Percentiles rank a stretch among this genome's conserved stretches.
Evolutionary conservation across 495 filamentous ascomycete genomes (phyloP).

Genomic region (Tetracladium setigerum): DNA sequence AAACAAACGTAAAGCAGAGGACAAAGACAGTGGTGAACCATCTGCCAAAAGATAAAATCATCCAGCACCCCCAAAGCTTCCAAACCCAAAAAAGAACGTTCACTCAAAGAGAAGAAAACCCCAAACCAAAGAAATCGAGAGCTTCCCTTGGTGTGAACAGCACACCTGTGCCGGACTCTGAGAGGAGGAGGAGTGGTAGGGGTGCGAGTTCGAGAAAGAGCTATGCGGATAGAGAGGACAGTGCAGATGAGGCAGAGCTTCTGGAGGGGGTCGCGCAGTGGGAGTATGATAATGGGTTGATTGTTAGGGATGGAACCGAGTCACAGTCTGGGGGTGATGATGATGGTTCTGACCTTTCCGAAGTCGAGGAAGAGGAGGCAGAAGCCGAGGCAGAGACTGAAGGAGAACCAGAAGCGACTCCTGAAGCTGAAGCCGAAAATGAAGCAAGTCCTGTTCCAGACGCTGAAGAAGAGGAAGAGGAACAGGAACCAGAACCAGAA

Average conservation of each 20-base stretch:
- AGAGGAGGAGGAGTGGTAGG: slow-evolving; percentile 46
- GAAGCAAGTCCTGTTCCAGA: slow-evolving; percentile 6
- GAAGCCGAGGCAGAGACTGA: slow-evolving; percentile 16
- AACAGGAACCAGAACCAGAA: slow-evolving; percentile 11
- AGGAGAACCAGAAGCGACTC: slow-evolving; percentile 11
- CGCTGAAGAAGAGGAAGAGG: slow-evolving; percentile 18
- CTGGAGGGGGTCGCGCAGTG: slow-evolving; percentile 42
- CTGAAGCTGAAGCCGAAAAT: slow-evolving; percentile 9
- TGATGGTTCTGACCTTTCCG: slow-evolving; percentile 5
- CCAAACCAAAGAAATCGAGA: slow-evolving; percentile 29
- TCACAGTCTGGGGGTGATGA: slow-evolving; percentile 15
- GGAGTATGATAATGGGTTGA: slow-evolving; percentile 27
- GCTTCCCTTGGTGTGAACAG: slow-evolving; percentile 25
- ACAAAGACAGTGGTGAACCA: slow-evolving; percentile 31
- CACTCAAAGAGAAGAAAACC: slow-evolving; percentile 25
- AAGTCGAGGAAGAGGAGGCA: slow-evolving; percentile 21
- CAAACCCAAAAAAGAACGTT: slow-evolving; percentile 20
- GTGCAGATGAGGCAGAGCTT: slow-evolving; percentile 50
- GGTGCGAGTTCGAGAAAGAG: slow-evolving; percentile 26
- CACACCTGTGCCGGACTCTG: slow-evolving; percentile 21
- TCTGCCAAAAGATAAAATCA: slow-evolving; percentile 26
- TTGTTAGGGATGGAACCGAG: background rate
- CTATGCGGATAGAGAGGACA: slow-evolving; percentile 44
- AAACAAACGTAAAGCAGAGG: slow-evolving; percentile 41
- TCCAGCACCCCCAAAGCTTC: slow-evolving; percentile 25